A percentile compares a stretch with the other conserved stretches of the same genome.
phyloP scores from a whole-genome alignment of 495 filamentous ascomycete genomes.

The Jackrogersella multiformis region DNA sequence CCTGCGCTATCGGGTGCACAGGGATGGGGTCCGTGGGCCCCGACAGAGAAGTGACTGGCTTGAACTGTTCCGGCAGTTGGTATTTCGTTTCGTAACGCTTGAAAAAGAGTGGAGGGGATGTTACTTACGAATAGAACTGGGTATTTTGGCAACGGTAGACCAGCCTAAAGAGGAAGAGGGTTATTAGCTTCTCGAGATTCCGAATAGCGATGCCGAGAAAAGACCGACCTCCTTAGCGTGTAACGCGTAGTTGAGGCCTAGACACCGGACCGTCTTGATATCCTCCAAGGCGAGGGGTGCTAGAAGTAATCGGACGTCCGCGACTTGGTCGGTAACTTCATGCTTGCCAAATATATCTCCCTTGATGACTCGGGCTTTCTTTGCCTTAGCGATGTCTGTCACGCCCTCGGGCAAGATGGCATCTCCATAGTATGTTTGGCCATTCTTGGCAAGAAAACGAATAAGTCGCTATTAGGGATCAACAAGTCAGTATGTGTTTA shows the following conservation, averaged over 20 bases:
- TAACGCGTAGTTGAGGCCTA: constrained; percentile 83
- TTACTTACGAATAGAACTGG: constrained; percentile 76
- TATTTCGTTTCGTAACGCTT: not conserved
- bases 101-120: not conserved
- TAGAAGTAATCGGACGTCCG: constrained; percentile 72
- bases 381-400: constrained; percentile 72
- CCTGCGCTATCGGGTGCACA: constrained; percentile 65
- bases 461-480: constrained; percentile 68
- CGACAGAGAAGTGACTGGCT: constrained; percentile 75
- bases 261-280: constrained; percentile 77
- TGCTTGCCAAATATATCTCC: constrained; percentile 79
- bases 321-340: constrained; percentile 72
- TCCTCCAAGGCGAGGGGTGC: constrained; percentile 73
- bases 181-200: not conserved
- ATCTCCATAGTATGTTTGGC: constrained; percentile 82
- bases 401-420: constrained; percentile 75
- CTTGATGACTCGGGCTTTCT: constrained; percentile 71
- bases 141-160: constrained; percentile 76
- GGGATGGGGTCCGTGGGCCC: constrained; percentile 78
- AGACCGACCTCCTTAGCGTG: constrained; percentile 74
- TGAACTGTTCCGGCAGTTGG: constrained; percentile 61
- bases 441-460: constrained; percentile 80
- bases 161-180: constrained; percentile 56
- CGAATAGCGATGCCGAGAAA: not conserved
- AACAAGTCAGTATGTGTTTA: not conserved